Evolutionary conservation across 129 eudicot species (phyloP).

Genomic region (Logfia minima): DNA sequence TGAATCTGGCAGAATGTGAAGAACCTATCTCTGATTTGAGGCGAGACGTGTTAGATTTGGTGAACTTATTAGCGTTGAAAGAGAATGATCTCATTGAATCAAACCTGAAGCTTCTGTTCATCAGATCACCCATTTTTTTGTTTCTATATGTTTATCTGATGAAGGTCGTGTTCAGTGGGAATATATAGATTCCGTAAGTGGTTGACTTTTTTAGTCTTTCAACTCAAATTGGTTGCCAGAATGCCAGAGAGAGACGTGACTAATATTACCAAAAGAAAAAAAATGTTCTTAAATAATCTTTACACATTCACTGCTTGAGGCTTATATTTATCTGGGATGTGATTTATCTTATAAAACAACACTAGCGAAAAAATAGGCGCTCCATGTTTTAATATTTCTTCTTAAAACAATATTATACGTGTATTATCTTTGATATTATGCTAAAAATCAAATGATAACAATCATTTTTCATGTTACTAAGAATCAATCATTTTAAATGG

Average conservation of each 20-base stretch:
- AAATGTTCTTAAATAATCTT: background rate
- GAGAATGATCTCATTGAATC: slow-evolving; percentile 31
- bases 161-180: slow-evolving; percentile 10
- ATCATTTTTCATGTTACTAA: too few species aligned
- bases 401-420: too few species aligned
- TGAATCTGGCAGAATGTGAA: slow-evolving; percentile 17
- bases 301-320: too few species aligned
- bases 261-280: background rate
- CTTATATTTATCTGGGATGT: too few species aligned
- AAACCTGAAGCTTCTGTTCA: slow-evolving; percentile 35
- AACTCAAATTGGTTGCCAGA: background rate
- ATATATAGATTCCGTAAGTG: slow-evolving; percentile 15
- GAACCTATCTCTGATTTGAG: slow-evolving; percentile 31
- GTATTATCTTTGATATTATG: too few species aligned
- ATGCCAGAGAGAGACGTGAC: slow-evolving; percentile 20
- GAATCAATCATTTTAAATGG: too few species aligned
- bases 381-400: too few species aligned
- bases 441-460: too few species aligned
- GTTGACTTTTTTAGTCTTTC: slow-evolving; percentile 16
- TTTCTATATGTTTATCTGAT: background rate
- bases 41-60: slow-evolving; percentile 18
- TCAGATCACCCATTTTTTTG: slow-evolving; percentile 28
- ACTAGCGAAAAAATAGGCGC: too few species aligned
- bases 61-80: slow-evolving; percentile 11
- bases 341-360: too few species aligned